Base-by-base conservation (phyloP, 2,329 filamentous ascomycete species). In the Neonectria magnoliae region DNA sequence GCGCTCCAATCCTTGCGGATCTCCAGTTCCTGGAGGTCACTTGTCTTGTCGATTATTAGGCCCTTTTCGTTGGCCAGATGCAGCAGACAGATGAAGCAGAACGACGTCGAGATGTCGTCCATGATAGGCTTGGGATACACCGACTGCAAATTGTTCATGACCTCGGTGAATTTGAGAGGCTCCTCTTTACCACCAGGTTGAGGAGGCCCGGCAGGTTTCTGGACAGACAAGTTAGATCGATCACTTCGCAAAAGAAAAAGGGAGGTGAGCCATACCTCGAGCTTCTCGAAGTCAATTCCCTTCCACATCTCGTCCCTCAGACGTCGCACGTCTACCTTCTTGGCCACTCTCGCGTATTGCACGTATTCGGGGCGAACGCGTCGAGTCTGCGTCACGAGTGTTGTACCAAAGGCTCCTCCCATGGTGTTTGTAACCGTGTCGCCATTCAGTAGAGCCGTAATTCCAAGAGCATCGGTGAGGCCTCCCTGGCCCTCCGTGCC, bases 1-100 rank as follows among this genome's bases (percentile, higher is more conserved):
- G 88, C 88, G 7, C 83, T 85, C 82, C 83, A 88, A 72, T 91
- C 88, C 77, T 85, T 89, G 65, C 83, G 82, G 65, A 91, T 90
- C 53, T 85, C 82, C 65, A 91, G 79, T 73, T 91, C 88, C 57
- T 81, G 82, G 60, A 91, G 79, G 52, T 84, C 87, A 45, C 83
- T 80, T 11, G 85, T 85, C 72, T 88, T 88, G 69, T 91, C 87
- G 67, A 98, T 91, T 25, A 91, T 85, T 42, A 98, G 83, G 0
- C 94, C 94, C 81, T 97, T 95, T 76, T 98, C 94, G 80, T 98
- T 98, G 64, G 94, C 94, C 73, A 98, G 78, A 80, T 98, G 94
- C 69, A 98, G 82, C 62, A 97, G 81, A 73, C 93, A 97, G 75
- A 99, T 99, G 81, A 98, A 99, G 78, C 96, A 97, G 80, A 83